These are phyloP conservation scores for Mikania micrantha DNA, from an alignment of 129 eudicot species.

Conservation along the genomic window DNA sequence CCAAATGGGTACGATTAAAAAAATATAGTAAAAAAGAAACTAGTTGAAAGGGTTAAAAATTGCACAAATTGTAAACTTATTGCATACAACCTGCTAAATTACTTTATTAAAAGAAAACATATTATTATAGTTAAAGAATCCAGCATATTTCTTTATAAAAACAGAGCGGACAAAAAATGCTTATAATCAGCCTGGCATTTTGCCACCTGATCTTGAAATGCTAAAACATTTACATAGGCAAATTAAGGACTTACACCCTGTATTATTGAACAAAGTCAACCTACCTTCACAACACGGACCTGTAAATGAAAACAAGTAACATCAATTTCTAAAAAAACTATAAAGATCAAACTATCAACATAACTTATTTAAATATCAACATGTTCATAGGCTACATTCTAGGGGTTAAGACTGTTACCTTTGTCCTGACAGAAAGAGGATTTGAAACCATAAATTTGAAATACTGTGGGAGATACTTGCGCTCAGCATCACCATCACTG, in stretches of 20 bases:
- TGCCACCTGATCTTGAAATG: constrained; percentile 6
- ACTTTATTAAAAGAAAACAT: not conserved
- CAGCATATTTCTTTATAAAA: not conserved
- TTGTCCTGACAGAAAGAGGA: constrained; percentile 97
- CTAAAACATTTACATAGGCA: constrained; percentile 5
- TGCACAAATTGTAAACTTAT: not conserved
- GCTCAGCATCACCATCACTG: constrained; percentile 71
- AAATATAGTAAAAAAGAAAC: not conserved
- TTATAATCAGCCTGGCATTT: not conserved
- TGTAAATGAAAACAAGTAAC: constrained; percentile 36
- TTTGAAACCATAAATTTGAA: constrained; percentile 92
- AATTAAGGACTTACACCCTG: constrained; percentile 37
- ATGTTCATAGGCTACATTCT: constrained; percentile 5
- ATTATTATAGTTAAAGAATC: not conserved
- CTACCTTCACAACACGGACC: constrained; percentile 97
- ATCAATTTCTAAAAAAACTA: constrained; percentile 5
- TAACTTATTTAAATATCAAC: not conserved
- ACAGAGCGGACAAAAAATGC: not conserved
- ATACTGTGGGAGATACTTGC: constrained; percentile 95
- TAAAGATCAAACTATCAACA: not conserved
- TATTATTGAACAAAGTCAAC: constrained; percentile 34
- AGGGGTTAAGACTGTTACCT: constrained; percentile 39
- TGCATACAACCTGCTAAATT: not conserved
- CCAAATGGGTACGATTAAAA: not conserved
- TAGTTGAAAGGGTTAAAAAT: not conserved